These are phyloP conservation scores for Leishmania arabica DNA, from an alignment of 208 protist genomes.

Conservation along the genomic window DNA sequence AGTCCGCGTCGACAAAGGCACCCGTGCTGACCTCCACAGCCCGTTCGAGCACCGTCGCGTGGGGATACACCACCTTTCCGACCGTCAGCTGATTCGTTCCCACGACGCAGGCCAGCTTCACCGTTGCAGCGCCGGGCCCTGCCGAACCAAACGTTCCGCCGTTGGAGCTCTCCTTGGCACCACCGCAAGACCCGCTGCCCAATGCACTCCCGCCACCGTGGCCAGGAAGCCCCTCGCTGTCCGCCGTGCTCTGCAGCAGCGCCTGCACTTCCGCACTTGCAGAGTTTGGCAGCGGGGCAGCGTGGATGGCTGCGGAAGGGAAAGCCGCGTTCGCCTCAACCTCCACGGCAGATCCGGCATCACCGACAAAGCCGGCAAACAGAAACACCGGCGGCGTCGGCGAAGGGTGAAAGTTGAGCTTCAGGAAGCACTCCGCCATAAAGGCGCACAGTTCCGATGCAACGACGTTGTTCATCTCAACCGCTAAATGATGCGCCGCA, in stretches of 20 bases:
- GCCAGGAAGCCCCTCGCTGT: neutral
- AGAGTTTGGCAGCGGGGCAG: constrained; percentile 1
- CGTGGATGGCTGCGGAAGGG: neutral
- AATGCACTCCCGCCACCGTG: neutral
- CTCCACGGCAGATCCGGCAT: neutral
- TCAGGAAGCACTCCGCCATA: constrained; percentile 8
- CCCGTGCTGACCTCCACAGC: constrained; percentile 14
- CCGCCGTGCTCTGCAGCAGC: neutral
- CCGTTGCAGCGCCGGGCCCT: neutral
- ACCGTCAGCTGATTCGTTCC: constrained; percentile 12
- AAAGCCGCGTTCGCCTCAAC: neutral
- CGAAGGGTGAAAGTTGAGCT: constrained; percentile 12
- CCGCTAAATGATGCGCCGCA: neutral
- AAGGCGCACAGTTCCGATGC: constrained; percentile 12
- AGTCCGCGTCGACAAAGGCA: constrained; percentile 1
- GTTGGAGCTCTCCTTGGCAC: neutral
- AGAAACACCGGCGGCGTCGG: neutral
- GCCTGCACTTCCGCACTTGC: neutral
- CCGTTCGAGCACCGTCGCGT: constrained; percentile 25
- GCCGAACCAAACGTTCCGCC: neutral
- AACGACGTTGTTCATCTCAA: neutral
- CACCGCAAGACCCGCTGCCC: neutral
- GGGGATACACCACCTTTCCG: neutral
- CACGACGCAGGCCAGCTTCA: constrained; percentile 8
- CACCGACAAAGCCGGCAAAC: constrained; percentile 24